Percentiles rank a stretch among this genome's conserved stretches.
These are phyloP conservation scores for Aspergillus homomorphus DNA, from an alignment of 495 filamentous ascomycete species.

Conservation along the genomic window DNA sequence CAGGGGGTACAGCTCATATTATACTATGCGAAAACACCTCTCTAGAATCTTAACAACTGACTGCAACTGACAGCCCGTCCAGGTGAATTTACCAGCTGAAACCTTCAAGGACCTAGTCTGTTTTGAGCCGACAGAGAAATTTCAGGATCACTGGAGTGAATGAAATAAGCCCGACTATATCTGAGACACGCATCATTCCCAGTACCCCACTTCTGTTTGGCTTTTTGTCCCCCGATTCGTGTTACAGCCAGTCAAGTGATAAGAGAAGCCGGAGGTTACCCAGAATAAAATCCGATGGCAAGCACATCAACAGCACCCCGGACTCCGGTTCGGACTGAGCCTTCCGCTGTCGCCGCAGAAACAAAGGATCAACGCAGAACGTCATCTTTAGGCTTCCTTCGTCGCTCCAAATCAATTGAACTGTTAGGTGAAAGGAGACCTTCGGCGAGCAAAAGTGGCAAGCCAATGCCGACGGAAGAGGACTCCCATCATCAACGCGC, in stretches of 20 bases:
- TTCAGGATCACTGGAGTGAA: conserved; percentile 6
- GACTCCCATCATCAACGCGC: conserved; percentile 64
- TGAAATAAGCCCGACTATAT: conserved; percentile 17
- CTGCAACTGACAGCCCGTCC: background rate
- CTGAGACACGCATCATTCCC: conserved; percentile 26
- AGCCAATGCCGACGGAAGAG: conserved; percentile 60
- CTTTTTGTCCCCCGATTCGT: conserved; percentile 17
- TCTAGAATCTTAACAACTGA: background rate
- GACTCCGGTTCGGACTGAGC: conserved; percentile 21
- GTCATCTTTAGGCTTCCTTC: conserved; percentile 62
- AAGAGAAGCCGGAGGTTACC: conserved; percentile 14
- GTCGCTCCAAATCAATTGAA: conserved; percentile 78
- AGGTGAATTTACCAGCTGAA: background rate
- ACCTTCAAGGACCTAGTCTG: conserved; percentile 5
- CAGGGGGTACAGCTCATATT: background rate
- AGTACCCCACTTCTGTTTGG: conserved; percentile 21
- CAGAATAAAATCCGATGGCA: conserved; percentile 24
- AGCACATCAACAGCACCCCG: conserved; percentile 24
- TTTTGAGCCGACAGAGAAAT: background rate
- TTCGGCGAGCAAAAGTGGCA: conserved; percentile 61
- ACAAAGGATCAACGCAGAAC: conserved; percentile 34
- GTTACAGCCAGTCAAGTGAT: conserved; percentile 21
- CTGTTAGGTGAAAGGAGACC: conserved; percentile 39
- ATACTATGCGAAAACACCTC: background rate
- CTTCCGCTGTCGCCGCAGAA: conserved; percentile 25